Conservation (phyloP, 2,329 filamentous ascomycete genomes). For the Diaporthe capsici region DNA sequence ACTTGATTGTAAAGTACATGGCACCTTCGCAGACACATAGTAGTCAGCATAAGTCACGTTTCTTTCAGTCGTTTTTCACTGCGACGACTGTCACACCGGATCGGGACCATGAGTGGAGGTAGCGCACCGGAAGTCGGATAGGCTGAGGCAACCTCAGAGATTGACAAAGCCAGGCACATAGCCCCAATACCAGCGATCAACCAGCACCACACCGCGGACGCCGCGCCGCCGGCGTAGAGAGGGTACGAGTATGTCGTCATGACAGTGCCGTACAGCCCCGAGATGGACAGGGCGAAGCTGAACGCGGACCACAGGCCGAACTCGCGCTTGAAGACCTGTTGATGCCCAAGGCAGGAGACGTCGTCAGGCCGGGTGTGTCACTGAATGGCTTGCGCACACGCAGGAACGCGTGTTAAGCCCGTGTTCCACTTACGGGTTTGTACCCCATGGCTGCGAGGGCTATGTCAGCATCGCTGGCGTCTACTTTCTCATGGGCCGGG, state of each 20-base stretch:
- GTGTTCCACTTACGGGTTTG: conserved; percentile 49
- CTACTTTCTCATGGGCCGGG: conserved; percentile 27
- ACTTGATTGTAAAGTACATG: conserved; percentile 69
- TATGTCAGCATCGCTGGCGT: conserved; percentile 49
- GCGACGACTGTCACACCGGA: background rate
- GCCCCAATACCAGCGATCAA: conserved; percentile 68
- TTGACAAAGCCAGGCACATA: conserved; percentile 67
- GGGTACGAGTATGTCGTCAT: conserved; percentile 70
- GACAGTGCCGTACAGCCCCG: conserved; percentile 68
- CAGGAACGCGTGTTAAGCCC: background rate
- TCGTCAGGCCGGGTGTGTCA: background rate
- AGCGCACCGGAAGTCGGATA: conserved; percentile 69
- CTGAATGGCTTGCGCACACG: background rate
- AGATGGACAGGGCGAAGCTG: conserved; percentile 72
- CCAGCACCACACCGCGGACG: conserved; percentile 71
- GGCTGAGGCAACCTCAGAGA: conserved; percentile 69
- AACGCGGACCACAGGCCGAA: conserved; percentile 71
- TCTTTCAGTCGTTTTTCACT: background rate
- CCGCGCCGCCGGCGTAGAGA: conserved; percentile 65
- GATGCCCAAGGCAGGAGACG: background rate
- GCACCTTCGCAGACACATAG: conserved; percentile 49
- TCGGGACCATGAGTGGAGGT: background rate
- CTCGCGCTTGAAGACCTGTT: conserved; percentile 69
- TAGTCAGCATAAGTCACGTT: background rate
- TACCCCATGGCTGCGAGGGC: conserved; percentile 55